These are phyloP conservation scores for Cutaneotrichosporon cyanovorans DNA, from an alignment of 1,284 basidiomycete genomes.

Conservation along the genomic window DNA sequence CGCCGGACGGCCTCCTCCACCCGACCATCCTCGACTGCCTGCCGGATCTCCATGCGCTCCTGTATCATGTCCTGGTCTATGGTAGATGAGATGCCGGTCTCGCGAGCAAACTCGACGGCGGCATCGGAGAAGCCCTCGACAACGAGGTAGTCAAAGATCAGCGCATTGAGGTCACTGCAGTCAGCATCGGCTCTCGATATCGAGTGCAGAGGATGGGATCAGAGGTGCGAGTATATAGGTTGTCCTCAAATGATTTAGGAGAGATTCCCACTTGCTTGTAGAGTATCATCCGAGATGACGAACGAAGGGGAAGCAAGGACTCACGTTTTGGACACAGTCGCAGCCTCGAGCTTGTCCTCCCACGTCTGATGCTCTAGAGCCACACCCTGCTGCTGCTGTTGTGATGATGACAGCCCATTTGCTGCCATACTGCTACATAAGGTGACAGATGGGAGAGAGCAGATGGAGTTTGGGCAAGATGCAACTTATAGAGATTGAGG, in stretches of 20 bases:
- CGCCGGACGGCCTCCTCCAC: constrained; percentile 88
- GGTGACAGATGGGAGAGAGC: not conserved
- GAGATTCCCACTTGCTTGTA: constrained; percentile 55
- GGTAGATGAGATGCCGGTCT: constrained; percentile 60
- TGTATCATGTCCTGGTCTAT: constrained; percentile 89
- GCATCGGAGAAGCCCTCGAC: constrained; percentile 96
- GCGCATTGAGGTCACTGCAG: constrained; percentile 79
- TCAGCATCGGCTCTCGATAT: constrained; percentile 1
- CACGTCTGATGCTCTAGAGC: constrained; percentile 35
- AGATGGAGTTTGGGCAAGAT: not conserved
- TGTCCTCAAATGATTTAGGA: constrained; percentile 51
- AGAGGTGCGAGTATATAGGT: constrained; percentile 48
- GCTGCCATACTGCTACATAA: constrained; percentile 6
- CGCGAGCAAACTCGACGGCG: constrained; percentile 85
- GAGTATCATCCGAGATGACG: constrained; percentile 46
- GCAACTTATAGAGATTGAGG: not conserved
- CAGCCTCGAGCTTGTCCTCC: constrained; percentile 47
- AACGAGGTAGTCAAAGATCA: constrained; percentile 98
- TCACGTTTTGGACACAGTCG: constrained; percentile 51
- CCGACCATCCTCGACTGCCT: constrained; percentile 87
- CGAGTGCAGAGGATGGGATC: constrained; percentile 22
- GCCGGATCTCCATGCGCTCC: constrained; percentile 85
- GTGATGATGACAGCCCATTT: not conserved
- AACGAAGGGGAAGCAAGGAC: no score
- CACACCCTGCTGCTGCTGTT: constrained; percentile 1